Conservation (phyloP, 2,329 filamentous ascomycete species). For the Sodiomyces alkalinus region DNA sequence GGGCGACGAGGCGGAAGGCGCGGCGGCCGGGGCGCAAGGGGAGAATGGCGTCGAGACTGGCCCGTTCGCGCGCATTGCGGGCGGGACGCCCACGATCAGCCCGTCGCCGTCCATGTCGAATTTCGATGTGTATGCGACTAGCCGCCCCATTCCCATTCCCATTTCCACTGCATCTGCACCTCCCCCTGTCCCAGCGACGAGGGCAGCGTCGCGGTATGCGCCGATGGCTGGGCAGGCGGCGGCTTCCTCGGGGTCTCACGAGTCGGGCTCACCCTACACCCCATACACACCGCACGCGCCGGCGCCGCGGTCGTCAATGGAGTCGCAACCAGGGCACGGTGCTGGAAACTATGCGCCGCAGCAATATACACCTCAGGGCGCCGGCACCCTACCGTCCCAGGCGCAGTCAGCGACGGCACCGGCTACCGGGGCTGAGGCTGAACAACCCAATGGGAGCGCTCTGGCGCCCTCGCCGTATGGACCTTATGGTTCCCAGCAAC, state of each 20-base stretch:
- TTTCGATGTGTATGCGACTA: conserved; percentile 60
- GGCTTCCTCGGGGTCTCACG: conserved; percentile 11
- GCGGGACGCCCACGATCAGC: conserved; percentile 62
- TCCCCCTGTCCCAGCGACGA: conserved; percentile 20
- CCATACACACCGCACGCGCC: too few species aligned
- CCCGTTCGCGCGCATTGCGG: conserved; percentile 69
- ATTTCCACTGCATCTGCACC: conserved; percentile 18
- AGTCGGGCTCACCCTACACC: conserved; percentile 9
- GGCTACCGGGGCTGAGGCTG: too few species aligned
- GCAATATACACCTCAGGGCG: conserved; percentile 11
- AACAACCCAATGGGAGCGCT: neutral
- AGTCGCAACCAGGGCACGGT: conserved; percentile 17
- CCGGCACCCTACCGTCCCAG: conserved; percentile 1
- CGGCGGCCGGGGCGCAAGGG: conserved; percentile 29
- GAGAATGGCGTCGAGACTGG: conserved; percentile 47
- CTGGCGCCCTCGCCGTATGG: conserved; percentile 6
- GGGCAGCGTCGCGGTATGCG: conserved; percentile 35
- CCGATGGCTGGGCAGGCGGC: conserved; percentile 18
- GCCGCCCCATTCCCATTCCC: too few species aligned
- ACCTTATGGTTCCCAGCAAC: conserved; percentile 6
- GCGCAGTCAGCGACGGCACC: too few species aligned
- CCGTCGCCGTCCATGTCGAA: conserved; percentile 54
- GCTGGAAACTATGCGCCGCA: conserved; percentile 17
- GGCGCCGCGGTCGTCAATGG: conserved; percentile 16
- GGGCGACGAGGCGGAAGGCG: conserved; percentile 68